Evolutionary conservation across 768 basidiomycete species (phyloP).

Genomic region (Leccinum variicolor): DNA sequence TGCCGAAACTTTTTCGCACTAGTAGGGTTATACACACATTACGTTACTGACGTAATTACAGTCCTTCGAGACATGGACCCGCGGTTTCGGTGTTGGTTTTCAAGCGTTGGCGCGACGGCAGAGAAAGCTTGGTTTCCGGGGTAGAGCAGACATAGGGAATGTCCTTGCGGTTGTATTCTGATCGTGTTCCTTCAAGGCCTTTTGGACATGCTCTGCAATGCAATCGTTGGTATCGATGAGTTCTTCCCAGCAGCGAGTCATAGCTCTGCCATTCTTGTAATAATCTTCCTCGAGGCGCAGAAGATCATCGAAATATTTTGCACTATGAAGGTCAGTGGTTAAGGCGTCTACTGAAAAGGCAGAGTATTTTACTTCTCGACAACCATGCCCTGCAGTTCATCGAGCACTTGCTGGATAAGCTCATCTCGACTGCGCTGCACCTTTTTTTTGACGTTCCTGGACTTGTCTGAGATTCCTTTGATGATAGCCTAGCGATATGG

Average conservation of each 20-base stretch:
- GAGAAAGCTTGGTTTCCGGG: constrained; percentile 17
- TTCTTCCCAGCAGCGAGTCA: constrained; percentile 41
- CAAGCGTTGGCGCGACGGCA: constrained; percentile 3
- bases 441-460: constrained; percentile 45
- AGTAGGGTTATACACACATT: neutral
- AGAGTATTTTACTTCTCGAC: constrained; percentile 21
- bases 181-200: constrained; percentile 46
- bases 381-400: constrained; percentile 43
- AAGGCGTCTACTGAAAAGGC: neutral
- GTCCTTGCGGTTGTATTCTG: constrained; percentile 46
- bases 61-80: neutral
- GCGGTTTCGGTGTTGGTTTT: neutral
- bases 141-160: constrained; percentile 47
- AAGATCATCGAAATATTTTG: constrained; percentile 48
- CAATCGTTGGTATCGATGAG: constrained; percentile 39
- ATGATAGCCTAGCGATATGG: constrained; percentile 42
- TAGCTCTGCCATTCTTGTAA: constrained; percentile 37
- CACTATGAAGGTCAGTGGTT: constrained; percentile 32
- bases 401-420: constrained; percentile 45
- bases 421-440: constrained; percentile 42
- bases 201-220: constrained; percentile 33
- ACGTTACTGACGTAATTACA: neutral
- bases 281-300: constrained; percentile 57
- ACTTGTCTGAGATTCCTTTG: constrained; percentile 43
- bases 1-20: constrained; percentile 1